These are phyloP conservation scores for Polychaeton citri DNA, from an alignment of 2,329 filamentous ascomycete species.

Conservation along the genomic window DNA sequence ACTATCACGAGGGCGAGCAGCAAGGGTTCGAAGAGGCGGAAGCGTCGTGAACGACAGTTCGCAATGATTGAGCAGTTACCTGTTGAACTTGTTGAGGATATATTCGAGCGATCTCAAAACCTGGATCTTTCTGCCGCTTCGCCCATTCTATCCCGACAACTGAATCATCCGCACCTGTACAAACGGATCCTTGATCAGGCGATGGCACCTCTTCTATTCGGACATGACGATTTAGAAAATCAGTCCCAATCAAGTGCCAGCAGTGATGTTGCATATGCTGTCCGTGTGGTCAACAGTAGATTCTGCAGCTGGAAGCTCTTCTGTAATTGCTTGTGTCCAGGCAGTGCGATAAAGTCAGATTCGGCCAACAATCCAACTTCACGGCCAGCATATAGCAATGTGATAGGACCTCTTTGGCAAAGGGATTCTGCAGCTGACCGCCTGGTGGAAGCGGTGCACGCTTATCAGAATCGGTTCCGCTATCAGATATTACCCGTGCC, in stretches of 20 bases:
- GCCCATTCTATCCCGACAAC: constrained; percentile 12
- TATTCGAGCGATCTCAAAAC: constrained; percentile 20
- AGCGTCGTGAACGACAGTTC: constrained; percentile 5
- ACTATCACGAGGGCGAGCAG: no score
- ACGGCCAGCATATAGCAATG: no score
- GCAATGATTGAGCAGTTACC: constrained; percentile 21
- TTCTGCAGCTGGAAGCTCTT: neutral
- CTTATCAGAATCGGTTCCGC: neutral
- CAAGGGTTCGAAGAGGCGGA: constrained; percentile 7
- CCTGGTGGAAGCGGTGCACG: neutral
- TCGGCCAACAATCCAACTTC: no score
- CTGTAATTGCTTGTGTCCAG: no score
- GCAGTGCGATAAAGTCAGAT: no score
- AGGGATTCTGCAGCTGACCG: neutral
- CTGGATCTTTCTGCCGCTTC: constrained; percentile 19
- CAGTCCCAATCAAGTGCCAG: constrained; percentile 1
- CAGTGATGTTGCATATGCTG: constrained; percentile 9
- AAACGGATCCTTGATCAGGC: constrained; percentile 13
- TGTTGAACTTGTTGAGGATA: constrained; percentile 21
- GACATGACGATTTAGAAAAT: no score
- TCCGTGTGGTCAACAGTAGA: constrained; percentile 16
- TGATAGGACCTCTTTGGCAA: no score
- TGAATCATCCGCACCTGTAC: constrained; percentile 18
- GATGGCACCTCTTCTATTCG: constrained; percentile 9
- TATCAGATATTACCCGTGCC: neutral